Base-by-base conservation (phyloP, 192 early-diverging fungal genomes). In the Coemansia sp. region DNA sequence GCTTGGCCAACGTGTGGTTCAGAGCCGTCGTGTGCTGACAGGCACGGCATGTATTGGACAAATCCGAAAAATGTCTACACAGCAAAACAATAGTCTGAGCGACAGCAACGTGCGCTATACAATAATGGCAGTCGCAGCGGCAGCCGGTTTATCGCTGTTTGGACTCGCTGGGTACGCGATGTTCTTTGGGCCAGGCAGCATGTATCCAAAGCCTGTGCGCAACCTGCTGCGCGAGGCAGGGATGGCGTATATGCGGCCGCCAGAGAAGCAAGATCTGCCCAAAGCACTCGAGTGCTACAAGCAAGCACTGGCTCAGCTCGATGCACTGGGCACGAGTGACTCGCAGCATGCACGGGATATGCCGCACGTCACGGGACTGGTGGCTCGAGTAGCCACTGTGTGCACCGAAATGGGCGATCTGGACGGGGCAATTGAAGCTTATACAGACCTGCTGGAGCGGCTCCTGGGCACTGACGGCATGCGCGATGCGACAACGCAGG, bases 371-470 rank as follows among this genome's bases (percentile, higher is more conserved):
- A 81, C 78, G 1, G 78, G 78, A 1, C 62, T 81, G 1, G 64
- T 81, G 19, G 78, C 73, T 22, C 72, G 78, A 22, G 58, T 81
- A 0, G 78, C 73, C 8, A 11, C 62, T 0, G 69, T 81, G 29
- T 81, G 75, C 48, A 47, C 47, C 14, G 78, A 75, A 24, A 75
- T 75, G 72, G 78, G 78, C 39, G 73, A 81, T 37, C 43, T 75
- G 51, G 78, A 81, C 52, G 60, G 56, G 51, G 56, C 73, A 5
- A 72, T 81, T 15, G 55, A 58, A 35, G 50, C 52, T 39, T 75
- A 75, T 61, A 67, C 24, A n/a, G 73, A 75, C 23, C 56, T 81
- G 6, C 22, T 81, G 73, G 55, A 69, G 29, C 72, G 78, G 23
- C 75, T 81, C 27, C 64, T 81, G 17, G 73, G 70, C 54, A 66